These are phyloP conservation scores for Xylaria arbuscula DNA, from an alignment of 2,329 filamentous ascomycete genomes.

Conservation along the genomic window DNA sequence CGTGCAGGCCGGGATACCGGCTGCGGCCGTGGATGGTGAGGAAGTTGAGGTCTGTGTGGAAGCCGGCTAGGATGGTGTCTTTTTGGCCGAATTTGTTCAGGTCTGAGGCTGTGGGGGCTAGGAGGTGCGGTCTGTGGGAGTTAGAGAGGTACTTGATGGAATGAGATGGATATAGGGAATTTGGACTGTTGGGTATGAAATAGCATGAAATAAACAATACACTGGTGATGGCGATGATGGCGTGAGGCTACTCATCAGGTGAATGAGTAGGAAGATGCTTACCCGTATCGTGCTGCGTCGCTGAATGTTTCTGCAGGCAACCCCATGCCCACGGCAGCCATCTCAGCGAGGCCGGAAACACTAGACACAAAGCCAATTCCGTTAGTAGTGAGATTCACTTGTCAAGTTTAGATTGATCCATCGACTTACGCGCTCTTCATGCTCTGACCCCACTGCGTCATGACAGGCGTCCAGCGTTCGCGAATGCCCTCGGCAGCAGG, in stretches of 20 bases:
- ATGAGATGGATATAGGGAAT: background rate
- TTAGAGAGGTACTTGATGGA: background rate
- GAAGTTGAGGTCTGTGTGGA: conserved; percentile 74
- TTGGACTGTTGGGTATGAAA: background rate
- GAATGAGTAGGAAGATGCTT: conserved; percentile 31
- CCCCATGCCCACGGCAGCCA: conserved; percentile 67
- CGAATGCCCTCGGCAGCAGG: conserved; percentile 62
- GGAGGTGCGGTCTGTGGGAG: conserved; percentile 64
- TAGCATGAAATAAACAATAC: background rate
- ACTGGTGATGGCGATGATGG: background rate
- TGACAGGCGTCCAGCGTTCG: conserved; percentile 63
- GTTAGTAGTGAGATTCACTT: conserved; percentile 8
- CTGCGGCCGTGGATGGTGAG: conserved; percentile 73
- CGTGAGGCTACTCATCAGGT: too few relatives aligned
- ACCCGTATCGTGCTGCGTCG: conserved; percentile 67
- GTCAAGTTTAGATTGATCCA: background rate
- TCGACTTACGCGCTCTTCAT: conserved; percentile 67
- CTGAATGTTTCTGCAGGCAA: conserved; percentile 64
- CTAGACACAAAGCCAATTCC: conserved; percentile 1
- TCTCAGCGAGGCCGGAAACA: conserved; percentile 67
- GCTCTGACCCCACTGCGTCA: conserved; percentile 68
- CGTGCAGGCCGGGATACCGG: conserved; percentile 70
- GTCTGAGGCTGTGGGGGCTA: conserved; percentile 70
- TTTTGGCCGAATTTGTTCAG: conserved; percentile 62
- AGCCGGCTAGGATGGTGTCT: conserved; percentile 71